Base-by-base conservation (phyloP, 2,329 filamentous ascomycete genomes). In the Helotiales sp. region DNA sequence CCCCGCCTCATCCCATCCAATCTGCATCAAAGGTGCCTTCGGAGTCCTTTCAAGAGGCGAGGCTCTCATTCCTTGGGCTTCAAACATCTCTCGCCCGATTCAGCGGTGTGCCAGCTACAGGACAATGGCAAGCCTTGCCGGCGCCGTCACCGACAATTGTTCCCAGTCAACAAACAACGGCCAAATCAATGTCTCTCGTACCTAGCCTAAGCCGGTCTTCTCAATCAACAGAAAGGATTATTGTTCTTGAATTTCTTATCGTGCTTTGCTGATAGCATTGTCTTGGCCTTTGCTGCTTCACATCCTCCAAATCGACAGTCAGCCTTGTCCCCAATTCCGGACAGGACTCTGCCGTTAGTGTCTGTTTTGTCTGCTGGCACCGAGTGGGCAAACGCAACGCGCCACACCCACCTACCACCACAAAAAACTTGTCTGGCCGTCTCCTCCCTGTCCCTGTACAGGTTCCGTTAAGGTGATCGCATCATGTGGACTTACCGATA, bases 401-500 rank as follows among this genome's bases (percentile, higher is more conserved):
- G 45, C 47, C 22, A 26, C 47, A 24, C 10, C 47, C 47, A 22
- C 26, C 22, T 10, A 15, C 22, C 22, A 26, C 22, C 47, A 50
- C 26, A 50, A 22, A 26, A 8, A 11, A 50, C 13, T 10, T n/a
- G n/a, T 22, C 47, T 50, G 22, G 22, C 11, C 10, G 22, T 50
- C 47, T 22, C 22, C 47, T 50, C 47, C 47, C 47, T 50, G 47
- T 50, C 47, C 22, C 47, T 50, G 47, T 11, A 40, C 37, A 40
- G 6, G n/a, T n/a, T n/a, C n/a, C n/a, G 17, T 40, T 2, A 15
- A 17, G 7, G 17, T 28, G 47, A 26, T 50, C 47, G 24, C 47
- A 50, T 50, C 47, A 50, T 50, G 47, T 50, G 47, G 47, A 50
- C 47, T 11, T 50, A 20, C 45, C 24, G 45, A 47, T 47, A 24